Conservation (phyloP, 768 basidiomycete species). For the Pisolithus tinctorius region DNA sequence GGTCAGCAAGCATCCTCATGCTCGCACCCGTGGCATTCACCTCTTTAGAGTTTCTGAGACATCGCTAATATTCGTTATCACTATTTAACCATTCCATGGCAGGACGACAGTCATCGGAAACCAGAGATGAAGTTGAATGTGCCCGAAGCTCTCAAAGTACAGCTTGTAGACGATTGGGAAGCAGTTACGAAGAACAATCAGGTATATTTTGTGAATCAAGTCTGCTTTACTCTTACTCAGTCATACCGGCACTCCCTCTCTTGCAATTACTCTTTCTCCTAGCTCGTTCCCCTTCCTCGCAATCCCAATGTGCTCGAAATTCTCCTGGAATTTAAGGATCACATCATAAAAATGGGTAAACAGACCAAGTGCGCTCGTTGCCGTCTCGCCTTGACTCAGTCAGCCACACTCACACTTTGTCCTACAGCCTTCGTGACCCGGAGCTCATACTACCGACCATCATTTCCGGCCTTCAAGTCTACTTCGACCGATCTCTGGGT, state of each 20-base stretch:
- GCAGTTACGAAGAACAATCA: conserved; percentile 91
- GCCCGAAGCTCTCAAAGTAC: conserved; percentile 83
- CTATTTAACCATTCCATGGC: not conserved
- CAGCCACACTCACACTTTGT: not conserved
- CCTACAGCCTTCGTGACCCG: conserved; percentile 60
- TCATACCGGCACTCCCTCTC: no score
- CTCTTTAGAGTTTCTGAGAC: no score
- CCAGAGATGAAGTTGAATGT: conserved; percentile 88
- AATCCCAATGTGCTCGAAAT: conserved; percentile 72
- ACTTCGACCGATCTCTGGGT: conserved; percentile 90
- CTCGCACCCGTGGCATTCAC: no score
- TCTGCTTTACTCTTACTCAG: no score
- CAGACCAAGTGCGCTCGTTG: conserved; percentile 37
- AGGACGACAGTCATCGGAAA: conserved; percentile 74
- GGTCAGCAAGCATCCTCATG: no score
- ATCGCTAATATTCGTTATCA: not conserved
- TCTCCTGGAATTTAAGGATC: conserved; percentile 67
- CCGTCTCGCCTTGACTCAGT: not conserved
- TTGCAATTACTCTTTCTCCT: not conserved
- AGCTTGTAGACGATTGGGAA: conserved; percentile 97
- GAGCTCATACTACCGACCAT: conserved; percentile 70
- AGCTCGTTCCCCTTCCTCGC: conserved; percentile 84
- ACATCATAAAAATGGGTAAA: conserved; percentile 44
- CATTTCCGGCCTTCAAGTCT: conserved; percentile 76
- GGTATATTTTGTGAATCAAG: conserved; percentile 33